Evolutionary conservation across 1,284 basidiomycete species (phyloP), one percentile per base, ranked within the genome.

Genomic region (Termitomyces sp.): DNA sequence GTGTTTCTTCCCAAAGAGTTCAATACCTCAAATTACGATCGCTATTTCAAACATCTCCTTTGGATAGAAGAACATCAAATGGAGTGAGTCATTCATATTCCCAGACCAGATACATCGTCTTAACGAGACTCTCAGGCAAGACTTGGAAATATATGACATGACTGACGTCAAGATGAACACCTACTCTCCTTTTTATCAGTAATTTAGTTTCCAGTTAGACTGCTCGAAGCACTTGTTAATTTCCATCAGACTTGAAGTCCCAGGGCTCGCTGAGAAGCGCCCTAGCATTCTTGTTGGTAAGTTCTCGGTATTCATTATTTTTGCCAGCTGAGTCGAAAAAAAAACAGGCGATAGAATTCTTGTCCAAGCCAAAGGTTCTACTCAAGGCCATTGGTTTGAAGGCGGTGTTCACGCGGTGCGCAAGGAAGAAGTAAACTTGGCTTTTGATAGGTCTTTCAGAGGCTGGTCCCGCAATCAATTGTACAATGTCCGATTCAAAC

Each of bases 261-360:
- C 79, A 2, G 84, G 83, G 0, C 67, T 88, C 1, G 81, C 84
- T 0, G 84, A 86, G 65, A 86, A 85, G 56, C 73, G 82, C 0
- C 83, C 82, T 0, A 83, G 82, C 58, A 82, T 85, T 3, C 69
- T 84, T 3, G 70, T 81, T n/a, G 82, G 84, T 78, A 45, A 62
- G 75, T 67, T 40, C 45, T 52, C 8, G 10, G n/a, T 17, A 9
- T 30, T 1, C 15, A n/a, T 33, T 9, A 12, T 8, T 19, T 17
- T 39, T 21, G 12, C 28, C 39, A 12, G 24, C 24, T 47, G 49
- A 34, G 9, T 5, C 9, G 24, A 5, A 41, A 15, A 39, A 44
- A 47, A 15, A 52, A 34, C 41, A 84, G 82, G 82, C 2, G 83
- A 84, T 63, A 64, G 65, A 0, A 80, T 86, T 24, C 68, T 80